Base-by-base conservation (phyloP, 345 rosid genomes). In the Capsella bursapastoris region DNA sequence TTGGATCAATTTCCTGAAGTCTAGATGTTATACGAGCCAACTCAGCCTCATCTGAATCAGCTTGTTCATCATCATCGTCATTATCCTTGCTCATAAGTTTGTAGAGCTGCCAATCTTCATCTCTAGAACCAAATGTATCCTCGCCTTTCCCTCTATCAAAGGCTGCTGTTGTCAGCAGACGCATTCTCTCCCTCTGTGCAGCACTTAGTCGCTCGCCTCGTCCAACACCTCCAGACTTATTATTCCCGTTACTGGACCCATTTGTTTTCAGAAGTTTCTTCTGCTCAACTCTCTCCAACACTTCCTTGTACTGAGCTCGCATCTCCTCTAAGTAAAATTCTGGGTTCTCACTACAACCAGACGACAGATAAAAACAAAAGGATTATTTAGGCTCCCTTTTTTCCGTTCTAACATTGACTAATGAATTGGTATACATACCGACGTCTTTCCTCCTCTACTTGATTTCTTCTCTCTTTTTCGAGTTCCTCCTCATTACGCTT, bases 71-170 rank as follows among this genome's bases (percentile, higher is more conserved):
- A 14, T 90, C 96, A 0, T 90, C 96, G 14, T 92, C 97, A 13
- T 91, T 83, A 80, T 92, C 97, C 80, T 82, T 89, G 83, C 97
- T 85, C 97, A 92, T 95, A 40, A 84, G 83, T 67, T 95, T 90
- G 85, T 95, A 92, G 22, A 95, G 95, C 67, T 95, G 93, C 99
- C 99, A 90, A 80, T 95, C 97, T 85, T 95, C 99, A 65, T 95
- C 99, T 81, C 57, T 90, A 69, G 97, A 80, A 57, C 98, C 97
- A 71, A 90, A 95, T 18, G 91, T 89, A 80, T 90, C 99, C 79
- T 92, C 97, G 14, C 97, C 96, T 81, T 92, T 95, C 64, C 98
- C 99, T 81, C 98, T 82, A 78, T 95, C 99, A 77, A 92, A 92
- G 38, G 99, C 99, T 43, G 97, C 97, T 1, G 97, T 86, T 29